Evolutionary conservation across 805 yeast genomes (phyloP).

Genomic region (Ogataea pilisensis): DNA sequence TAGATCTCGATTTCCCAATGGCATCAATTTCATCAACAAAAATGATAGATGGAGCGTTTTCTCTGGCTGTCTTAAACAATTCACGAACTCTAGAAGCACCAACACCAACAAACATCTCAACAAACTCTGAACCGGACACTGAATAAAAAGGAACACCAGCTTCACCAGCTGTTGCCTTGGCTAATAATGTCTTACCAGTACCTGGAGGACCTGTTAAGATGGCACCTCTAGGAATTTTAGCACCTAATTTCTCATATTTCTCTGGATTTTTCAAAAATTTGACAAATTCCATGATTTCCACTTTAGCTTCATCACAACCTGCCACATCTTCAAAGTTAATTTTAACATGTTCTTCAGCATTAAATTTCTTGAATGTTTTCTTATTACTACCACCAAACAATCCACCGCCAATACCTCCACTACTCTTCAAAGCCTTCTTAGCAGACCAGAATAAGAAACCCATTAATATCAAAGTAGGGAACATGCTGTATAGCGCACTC

Average conservation of each 20-base stretch:
- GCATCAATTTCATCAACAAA: conserved; percentile 96
- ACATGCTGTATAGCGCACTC: conserved; percentile 60
- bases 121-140: conserved; percentile 91
- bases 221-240: conserved; percentile 94
- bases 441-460: conserved; percentile 75
- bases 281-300: conserved; percentile 94
- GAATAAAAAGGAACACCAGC: conserved; percentile 92
- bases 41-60: conserved; percentile 84
- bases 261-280: conserved; percentile 79
- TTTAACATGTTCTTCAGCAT: conserved; percentile 78
- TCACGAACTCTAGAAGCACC: conserved; percentile 96
- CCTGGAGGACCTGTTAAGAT: conserved; percentile 95
- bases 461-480: conserved; percentile 76
- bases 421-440: conserved; percentile 48
- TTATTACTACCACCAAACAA: conserved; percentile 56
- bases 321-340: conserved; percentile 87
- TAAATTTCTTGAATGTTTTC: conserved; percentile 73
- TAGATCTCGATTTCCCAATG: conserved; percentile 78
- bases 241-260: conserved; percentile 84
- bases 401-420: conserved; percentile 56
- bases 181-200: conserved; percentile 90
- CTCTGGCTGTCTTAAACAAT: conserved; percentile 82
- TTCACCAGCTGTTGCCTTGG: conserved; percentile 96
- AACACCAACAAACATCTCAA: conserved; percentile 96
- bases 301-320: conserved; percentile 92